Evolutionary conservation across 2,329 filamentous ascomycete genomes (phyloP).

Genomic region (Fusarium anguioides): DNA sequence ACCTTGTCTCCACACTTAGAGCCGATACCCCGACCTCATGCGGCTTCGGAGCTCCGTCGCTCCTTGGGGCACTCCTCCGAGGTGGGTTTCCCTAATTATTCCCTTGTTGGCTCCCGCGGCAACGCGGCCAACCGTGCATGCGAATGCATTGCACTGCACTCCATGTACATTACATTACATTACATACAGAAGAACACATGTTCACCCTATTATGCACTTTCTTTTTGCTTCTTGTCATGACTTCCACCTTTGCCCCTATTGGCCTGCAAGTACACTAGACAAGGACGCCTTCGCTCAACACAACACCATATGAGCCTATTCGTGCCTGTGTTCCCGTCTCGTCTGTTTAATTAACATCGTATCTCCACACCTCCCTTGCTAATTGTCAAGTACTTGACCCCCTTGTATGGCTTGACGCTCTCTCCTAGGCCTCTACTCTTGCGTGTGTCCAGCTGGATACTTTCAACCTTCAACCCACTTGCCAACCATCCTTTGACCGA

Average conservation of each 20-base stretch:
- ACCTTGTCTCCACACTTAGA: constrained; percentile 41
- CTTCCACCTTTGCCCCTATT: constrained; percentile 2
- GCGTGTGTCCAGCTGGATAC: constrained; percentile 76
- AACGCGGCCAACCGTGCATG: constrained; percentile 18
- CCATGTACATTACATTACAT: background rate
- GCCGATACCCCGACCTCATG: constrained; percentile 43
- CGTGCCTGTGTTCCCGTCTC: constrained; percentile 4
- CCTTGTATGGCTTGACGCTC: constrained; percentile 93
- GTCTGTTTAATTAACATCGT: constrained; percentile 58
- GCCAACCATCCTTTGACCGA: constrained; percentile 75
- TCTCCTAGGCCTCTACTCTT: constrained; percentile 88
- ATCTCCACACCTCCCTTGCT: constrained; percentile 74
- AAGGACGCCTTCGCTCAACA: background rate
- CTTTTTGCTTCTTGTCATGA: constrained; percentile 17
- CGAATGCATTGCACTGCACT: constrained; percentile 1
- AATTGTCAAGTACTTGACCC: constrained; percentile 93
- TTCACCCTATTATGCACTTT: background rate
- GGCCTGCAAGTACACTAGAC: constrained; percentile 12
- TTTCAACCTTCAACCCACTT: constrained; percentile 75
- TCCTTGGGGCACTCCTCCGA: constrained; percentile 33
- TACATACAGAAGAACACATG: background rate
- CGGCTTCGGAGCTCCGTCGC: constrained; percentile 44
- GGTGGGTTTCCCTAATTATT: constrained; percentile 23
- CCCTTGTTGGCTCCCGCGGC: constrained; percentile 27
- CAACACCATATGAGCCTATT: constrained; percentile 15